Evolutionary conservation across 73 alveolate genomes (phyloP).

Genomic region (Tetrahymena malaccensis): DNA sequence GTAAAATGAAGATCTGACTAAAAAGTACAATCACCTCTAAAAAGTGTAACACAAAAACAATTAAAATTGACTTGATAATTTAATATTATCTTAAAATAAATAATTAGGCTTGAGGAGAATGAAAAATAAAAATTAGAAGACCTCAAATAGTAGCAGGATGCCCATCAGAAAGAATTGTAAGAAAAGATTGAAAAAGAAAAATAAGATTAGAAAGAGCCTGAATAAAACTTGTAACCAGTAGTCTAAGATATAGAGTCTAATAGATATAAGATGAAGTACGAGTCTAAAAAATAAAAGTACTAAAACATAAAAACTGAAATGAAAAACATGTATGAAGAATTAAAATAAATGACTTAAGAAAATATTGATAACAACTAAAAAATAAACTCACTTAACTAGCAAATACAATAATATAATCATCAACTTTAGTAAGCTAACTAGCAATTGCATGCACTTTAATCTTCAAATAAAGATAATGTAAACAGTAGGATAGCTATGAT

Average conservation of each 20-base stretch:
- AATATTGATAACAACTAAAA: neutral
- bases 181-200: neutral
- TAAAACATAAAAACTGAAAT: neutral
- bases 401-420: neutral
- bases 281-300: neutral
- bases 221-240: neutral
- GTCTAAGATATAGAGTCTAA: neutral
- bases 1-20: neutral
- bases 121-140: neutral
- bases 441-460: neutral
- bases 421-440: neutral
- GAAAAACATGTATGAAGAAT: neutral
- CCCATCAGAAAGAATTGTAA: neutral
- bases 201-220: neutral
- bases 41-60: neutral
- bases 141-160: neutral
- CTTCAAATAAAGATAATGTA: neutral
- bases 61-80: neutral
- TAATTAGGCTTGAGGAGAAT: neutral
- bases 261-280: neutral
- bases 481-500: neutral
- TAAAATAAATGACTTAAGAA: neutral
- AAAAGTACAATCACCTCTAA: neutral
- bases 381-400: neutral
- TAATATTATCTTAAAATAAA: neutral